These are phyloP conservation scores for Blastobotrys peoriensis DNA, from an alignment of 805 yeast genomes.

Conservation along the genomic window DNA sequence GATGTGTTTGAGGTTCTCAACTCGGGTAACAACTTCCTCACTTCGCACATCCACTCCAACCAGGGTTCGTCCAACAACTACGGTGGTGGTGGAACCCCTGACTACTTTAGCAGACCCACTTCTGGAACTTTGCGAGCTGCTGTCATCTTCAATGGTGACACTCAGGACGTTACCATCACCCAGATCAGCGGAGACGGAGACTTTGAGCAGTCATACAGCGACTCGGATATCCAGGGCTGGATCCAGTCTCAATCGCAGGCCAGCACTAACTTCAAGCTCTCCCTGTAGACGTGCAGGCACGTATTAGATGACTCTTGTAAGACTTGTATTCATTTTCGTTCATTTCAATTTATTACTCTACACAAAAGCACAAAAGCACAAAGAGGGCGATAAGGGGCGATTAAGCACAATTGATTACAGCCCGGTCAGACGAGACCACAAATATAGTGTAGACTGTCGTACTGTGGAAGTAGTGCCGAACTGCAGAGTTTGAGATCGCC, in stretches of 20 bases:
- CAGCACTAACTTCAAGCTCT: background rate
- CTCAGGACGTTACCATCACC: slow-evolving; percentile 15
- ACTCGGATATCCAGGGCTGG: slow-evolving; percentile 3
- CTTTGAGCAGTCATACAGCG: slow-evolving; percentile 2
- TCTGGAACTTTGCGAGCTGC: slow-evolving; percentile 79
- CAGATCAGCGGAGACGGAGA: slow-evolving; percentile 3
- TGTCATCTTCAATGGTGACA: slow-evolving; percentile 55
- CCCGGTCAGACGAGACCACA: no score
- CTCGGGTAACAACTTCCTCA: slow-evolving; percentile 65
- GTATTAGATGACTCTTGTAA: no score
- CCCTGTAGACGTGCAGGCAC: background rate
- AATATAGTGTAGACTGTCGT: no score
- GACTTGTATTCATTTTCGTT: no score
- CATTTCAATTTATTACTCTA: no score
- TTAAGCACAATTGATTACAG: no score
- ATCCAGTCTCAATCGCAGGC: background rate
- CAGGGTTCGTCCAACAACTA: slow-evolving; percentile 52
- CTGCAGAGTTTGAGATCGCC: no score
- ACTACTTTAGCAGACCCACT: slow-evolving; percentile 85
- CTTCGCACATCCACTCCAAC: slow-evolving; percentile 68
- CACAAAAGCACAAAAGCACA: no score
- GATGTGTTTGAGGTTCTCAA: slow-evolving; percentile 87
- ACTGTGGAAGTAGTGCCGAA: no score
- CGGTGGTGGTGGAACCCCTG: slow-evolving; percentile 79
- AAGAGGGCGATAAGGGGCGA: no score